Evolutionary conservation across 2,329 filamentous ascomycete species (phyloP).

Genomic region (Paecilomyces sp.): DNA sequence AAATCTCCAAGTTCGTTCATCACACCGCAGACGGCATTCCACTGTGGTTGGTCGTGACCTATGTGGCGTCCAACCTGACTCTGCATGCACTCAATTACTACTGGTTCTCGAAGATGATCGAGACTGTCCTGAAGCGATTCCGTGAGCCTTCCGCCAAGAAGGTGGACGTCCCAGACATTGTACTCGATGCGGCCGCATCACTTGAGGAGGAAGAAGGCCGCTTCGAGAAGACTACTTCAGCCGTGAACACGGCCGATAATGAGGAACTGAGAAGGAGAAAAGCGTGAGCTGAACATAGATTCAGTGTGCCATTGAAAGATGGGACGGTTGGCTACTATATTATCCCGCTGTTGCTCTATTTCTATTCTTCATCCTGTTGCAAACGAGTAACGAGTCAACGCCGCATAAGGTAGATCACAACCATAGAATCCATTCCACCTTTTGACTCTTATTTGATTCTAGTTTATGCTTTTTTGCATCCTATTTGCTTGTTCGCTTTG

Average conservation of each 20-base stretch:
- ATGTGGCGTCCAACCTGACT: conserved; percentile 52
- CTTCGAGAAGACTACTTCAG: conserved; percentile 17
- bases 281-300: conserved; percentile 8
- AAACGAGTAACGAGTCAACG: background rate
- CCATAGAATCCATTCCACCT: background rate
- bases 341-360: background rate
- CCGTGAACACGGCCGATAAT: conserved; percentile 68
- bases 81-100: conserved; percentile 58
- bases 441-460: background rate
- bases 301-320: conserved; percentile 1
- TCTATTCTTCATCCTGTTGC: background rate
- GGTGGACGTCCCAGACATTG: conserved; percentile 13
- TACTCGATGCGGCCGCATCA: conserved; percentile 27
- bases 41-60: conserved; percentile 52
- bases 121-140: conserved; percentile 57
- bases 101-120: conserved; percentile 63
- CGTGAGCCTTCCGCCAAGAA: conserved; percentile 27
- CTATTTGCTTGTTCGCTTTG: background rate
- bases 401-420: background rate
- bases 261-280: conserved; percentile 63
- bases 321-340: conserved; percentile 2
- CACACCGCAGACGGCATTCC: conserved; percentile 39
- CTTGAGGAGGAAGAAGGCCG: conserved; percentile 23
- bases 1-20: conserved; percentile 44
- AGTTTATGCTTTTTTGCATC: background rate